phyloP scores from a whole-genome alignment of 345 rosid species.

The Orychophragmus violaceus region DNA sequence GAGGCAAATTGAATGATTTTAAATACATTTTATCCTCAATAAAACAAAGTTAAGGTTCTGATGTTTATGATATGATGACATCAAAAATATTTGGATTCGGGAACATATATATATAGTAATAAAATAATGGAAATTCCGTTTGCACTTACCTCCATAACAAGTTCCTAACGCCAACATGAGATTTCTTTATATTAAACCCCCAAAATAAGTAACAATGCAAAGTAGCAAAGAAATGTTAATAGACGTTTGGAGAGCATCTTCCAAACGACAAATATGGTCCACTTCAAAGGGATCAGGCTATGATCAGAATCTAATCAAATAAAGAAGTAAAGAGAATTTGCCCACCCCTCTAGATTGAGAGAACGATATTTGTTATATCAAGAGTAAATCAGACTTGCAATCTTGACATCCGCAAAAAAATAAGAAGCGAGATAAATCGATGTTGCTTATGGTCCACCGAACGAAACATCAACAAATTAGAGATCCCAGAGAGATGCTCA shows the following conservation, averaged over 20 bases:
- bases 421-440: too few relatives aligned
- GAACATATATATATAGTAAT: background rate
- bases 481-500: too few relatives aligned
- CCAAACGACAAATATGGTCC: slow-evolving; percentile 27
- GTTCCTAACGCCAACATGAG: slow-evolving; percentile 1
- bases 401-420: background rate
- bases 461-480: too few relatives aligned
- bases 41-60: slow-evolving; percentile 17
- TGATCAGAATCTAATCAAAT: slow-evolving; percentile 25
- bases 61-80: slow-evolving; percentile 22
- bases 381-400: too few relatives aligned
- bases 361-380: background rate
- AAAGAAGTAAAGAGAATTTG: slow-evolving; percentile 20
- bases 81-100: slow-evolving; percentile 27
- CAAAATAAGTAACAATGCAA: background rate
- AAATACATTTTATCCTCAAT: background rate
- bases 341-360: slow-evolving; percentile 1
- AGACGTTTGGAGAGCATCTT: slow-evolving; percentile 22
- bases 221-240: background rate
- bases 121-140: background rate
- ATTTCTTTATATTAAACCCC: background rate
- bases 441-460: too few relatives aligned
- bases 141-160: background rate
- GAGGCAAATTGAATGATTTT: background rate
- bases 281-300: slow-evolving; percentile 21